These are phyloP conservation scores for Penicillium verhagenii DNA, from an alignment of 495 filamentous ascomycete genomes.

Conservation along the genomic window DNA sequence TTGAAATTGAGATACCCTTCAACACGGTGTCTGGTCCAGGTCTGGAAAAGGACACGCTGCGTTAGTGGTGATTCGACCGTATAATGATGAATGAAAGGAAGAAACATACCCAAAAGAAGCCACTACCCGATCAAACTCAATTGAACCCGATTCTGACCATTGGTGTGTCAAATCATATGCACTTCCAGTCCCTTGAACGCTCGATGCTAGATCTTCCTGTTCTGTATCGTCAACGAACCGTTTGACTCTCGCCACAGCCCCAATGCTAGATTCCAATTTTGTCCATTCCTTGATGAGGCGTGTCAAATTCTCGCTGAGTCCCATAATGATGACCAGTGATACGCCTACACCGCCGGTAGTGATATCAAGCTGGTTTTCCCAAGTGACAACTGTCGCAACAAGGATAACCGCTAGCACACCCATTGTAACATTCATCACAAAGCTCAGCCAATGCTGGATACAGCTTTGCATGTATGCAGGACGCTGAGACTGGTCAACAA, in stretches of 20 bases:
- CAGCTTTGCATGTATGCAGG: constrained; percentile 43
- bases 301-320: constrained; percentile 46
- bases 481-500: constrained; percentile 36
- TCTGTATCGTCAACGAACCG: too few relatives aligned
- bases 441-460: constrained; percentile 42
- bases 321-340: constrained; percentile 46
- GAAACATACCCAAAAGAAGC: constrained; percentile 11
- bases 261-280: constrained; percentile 49
- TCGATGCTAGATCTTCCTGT: too few relatives aligned
- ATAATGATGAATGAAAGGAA: too few relatives aligned
- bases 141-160: not conserved
- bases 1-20: constrained; percentile 23
- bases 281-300: constrained; percentile 47
- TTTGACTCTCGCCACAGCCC: constrained; percentile 46
- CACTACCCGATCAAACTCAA: constrained; percentile 38
- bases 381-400: not conserved
- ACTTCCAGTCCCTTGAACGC: too few relatives aligned
- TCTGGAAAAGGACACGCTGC: too few relatives aligned
- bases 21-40: too few relatives aligned
- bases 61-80: too few relatives aligned
- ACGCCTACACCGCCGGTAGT: constrained; percentile 57
- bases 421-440: constrained; percentile 42
- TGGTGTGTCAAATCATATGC: too few relatives aligned
- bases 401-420: constrained; percentile 13
- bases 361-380: not conserved